Evolutionary conservation across 164 flowering plant species (phyloP).

Genomic region (Aristolochia contorta): DNA sequence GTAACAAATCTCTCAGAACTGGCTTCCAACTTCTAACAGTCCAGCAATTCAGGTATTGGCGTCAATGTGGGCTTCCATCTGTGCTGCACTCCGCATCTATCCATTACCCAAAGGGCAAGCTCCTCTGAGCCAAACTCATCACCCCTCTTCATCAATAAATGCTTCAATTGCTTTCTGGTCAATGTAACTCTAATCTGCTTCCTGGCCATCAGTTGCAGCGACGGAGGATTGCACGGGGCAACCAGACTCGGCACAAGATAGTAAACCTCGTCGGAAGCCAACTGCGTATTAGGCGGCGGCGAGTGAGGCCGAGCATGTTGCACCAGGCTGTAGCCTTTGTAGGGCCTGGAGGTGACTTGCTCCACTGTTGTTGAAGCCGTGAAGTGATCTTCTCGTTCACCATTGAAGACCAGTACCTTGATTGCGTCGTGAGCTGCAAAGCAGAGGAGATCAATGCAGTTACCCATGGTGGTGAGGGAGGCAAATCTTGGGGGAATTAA

Average conservation of each 20-base stretch:
- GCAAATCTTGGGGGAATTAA: no score
- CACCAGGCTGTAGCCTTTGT: slow-evolving; percentile 18
- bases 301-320: slow-evolving; percentile 13
- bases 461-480: slow-evolving; percentile 27
- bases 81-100: no score
- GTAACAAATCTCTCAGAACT: no score
- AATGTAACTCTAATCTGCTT: slow-evolving; percentile 28
- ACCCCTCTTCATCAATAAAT: slow-evolving; percentile 13
- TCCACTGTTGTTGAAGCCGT: slow-evolving; percentile 20
- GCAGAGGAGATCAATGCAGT: slow-evolving; percentile 21
- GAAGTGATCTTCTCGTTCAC: slow-evolving; percentile 26
- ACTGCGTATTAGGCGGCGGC: slow-evolving; percentile 4
- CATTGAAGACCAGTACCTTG: slow-evolving; percentile 14
- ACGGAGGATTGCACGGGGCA: slow-evolving; percentile 7
- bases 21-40: no score
- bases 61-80: no score
- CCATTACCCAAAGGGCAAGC: slow-evolving; percentile 1
- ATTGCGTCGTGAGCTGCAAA: no score
- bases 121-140: slow-evolving; percentile 8
- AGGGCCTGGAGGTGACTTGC: slow-evolving; percentile 20
- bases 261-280: slow-evolving; percentile 18
- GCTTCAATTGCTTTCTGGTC: slow-evolving; percentile 36
- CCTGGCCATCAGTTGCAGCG: slow-evolving; percentile 4
- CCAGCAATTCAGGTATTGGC: no score
- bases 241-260: no score